Evolutionary conservation across 768 basidiomycete species (phyloP), one percentile per base, ranked within the genome.

Genomic region (Trametes maxima): DNA sequence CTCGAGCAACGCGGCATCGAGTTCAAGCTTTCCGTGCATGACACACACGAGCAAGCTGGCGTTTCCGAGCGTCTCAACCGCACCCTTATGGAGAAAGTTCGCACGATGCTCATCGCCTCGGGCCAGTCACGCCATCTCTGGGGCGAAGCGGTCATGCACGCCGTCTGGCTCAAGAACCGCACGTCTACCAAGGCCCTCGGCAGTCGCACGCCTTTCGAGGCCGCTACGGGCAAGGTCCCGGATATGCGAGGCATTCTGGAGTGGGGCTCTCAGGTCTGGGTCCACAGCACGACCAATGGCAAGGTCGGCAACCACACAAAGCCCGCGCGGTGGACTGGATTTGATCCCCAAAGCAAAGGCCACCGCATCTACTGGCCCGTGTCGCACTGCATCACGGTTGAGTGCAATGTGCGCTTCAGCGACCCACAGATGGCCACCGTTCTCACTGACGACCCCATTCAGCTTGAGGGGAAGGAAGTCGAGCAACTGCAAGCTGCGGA

Each of bases 91-190:
- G 54, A 56, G 33, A 45, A 47, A 36, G 33, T 24, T 24, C 47
- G 54, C 16, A 48, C 60, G 24, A 52, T 62, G 39, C 61, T 62
- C 5, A 4, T 51, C 47, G 54, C 50, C 69, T 72, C 73, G 42
- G 69, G 74, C 1, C 57, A 81, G 5, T 79, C 78, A 1, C 65
- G 63, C 19, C 67, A 45, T 37, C 67, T 81, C 1, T 82, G 79
- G 80, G 75, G 72, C 3, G 71, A 80, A 28, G 75, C 75, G 0
- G 64, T 74, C 0, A 55, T 57, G 1, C 72, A 80, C 59, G 74
- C 70, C 0, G 67, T 74, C 0, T 80, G 76, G 72, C 39, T 81
- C 24, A 69, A 73, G 62, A 80, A 80, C 60, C 40, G 71, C 1
- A 72, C 73, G 0, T 62, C 72, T 0, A 75, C 72, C 2, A 12